phyloP scores from a whole-genome alignment of 1,139 yeast species.

The Lodderomyces pseudojiufengensis region DNA sequence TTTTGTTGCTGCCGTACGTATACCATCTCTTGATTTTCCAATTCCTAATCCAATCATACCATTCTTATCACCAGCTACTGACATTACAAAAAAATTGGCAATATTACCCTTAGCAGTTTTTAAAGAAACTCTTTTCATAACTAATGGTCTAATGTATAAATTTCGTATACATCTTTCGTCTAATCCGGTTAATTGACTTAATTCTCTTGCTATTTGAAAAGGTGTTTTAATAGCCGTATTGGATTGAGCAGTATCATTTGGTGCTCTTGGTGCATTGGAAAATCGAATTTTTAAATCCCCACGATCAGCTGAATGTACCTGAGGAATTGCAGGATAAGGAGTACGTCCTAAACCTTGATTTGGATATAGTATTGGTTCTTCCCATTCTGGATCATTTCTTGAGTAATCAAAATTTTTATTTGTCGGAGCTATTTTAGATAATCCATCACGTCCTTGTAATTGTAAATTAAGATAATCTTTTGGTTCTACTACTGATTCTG shows the following conservation, averaged over 20 bases:
- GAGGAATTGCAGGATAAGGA: slow-evolving; percentile 44
- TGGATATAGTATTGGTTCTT: slow-evolving; percentile 45
- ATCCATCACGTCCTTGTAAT: slow-evolving; percentile 29
- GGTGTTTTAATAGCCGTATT: slow-evolving; percentile 17
- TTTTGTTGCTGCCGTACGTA: slow-evolving; percentile 72
- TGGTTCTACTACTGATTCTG: slow-evolving; percentile 74
- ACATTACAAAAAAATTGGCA: slow-evolving; percentile 77
- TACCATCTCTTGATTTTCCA: slow-evolving; percentile 83
- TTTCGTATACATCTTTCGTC: slow-evolving; percentile 61
- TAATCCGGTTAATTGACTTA: slow-evolving; percentile 72
- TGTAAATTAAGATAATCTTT: slow-evolving; percentile 41
- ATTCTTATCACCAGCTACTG: slow-evolving; percentile 87
- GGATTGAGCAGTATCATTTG: slow-evolving; percentile 11
- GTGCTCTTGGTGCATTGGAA: slow-evolving; percentile 16
- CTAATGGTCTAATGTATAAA: slow-evolving; percentile 63
- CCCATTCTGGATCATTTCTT: slow-evolving; percentile 41
- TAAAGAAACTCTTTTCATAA: slow-evolving; percentile 80
- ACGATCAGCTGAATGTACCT: slow-evolving; percentile 39
- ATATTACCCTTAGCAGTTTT: slow-evolving; percentile 95
- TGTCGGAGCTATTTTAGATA: slow-evolving; percentile 33
- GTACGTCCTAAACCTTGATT: slow-evolving; percentile 38
- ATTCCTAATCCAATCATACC: slow-evolving; percentile 97
- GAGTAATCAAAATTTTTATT: slow-evolving; percentile 28
- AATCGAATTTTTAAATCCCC: slow-evolving; percentile 39
- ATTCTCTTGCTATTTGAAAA: slow-evolving; percentile 48